Conservation (phyloP, 176 grass and related monocot species). For the Lolium multiflorum region DNA sequence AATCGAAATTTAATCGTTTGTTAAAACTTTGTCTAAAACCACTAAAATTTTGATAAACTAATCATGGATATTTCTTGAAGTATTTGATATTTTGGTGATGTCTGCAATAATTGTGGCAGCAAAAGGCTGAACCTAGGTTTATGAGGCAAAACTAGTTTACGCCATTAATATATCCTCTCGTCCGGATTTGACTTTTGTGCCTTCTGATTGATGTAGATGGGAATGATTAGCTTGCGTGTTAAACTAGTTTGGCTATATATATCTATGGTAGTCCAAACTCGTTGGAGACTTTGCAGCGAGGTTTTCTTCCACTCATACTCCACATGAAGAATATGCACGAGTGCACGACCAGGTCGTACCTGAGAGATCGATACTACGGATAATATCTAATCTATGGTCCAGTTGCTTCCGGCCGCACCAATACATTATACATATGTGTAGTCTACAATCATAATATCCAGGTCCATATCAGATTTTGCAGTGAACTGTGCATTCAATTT, state of each 20-base stretch:
- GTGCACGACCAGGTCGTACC: neutral
- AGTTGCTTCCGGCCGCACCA: neutral
- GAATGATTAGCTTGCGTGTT: slow-evolving; percentile 26
- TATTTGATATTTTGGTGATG: too few relatives aligned
- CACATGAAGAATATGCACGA: slow-evolving; percentile 4
- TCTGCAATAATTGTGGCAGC: too few relatives aligned
- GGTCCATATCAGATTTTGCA: neutral
- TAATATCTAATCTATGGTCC: neutral
- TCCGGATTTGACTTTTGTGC: neutral
- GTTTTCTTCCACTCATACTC: slow-evolving; percentile 45
- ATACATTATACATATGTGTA: neutral
- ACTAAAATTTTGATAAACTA: too few relatives aligned
- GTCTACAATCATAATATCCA: neutral
- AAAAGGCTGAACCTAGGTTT: neutral
- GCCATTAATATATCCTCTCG: slow-evolving; percentile 11
- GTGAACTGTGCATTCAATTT: neutral
- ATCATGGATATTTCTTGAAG: too few relatives aligned
- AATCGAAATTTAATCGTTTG: too few relatives aligned
- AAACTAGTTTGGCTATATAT: neutral
- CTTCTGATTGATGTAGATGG: neutral
- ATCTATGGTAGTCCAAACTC: slow-evolving; percentile 21
- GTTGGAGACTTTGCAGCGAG: slow-evolving; percentile 37
- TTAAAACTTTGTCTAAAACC: too few relatives aligned
- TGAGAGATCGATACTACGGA: neutral
- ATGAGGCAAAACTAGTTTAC: neutral